Evolutionary conservation across 768 basidiomycete species (phyloP).

Genomic region (Boletus subparvulus): DNA sequence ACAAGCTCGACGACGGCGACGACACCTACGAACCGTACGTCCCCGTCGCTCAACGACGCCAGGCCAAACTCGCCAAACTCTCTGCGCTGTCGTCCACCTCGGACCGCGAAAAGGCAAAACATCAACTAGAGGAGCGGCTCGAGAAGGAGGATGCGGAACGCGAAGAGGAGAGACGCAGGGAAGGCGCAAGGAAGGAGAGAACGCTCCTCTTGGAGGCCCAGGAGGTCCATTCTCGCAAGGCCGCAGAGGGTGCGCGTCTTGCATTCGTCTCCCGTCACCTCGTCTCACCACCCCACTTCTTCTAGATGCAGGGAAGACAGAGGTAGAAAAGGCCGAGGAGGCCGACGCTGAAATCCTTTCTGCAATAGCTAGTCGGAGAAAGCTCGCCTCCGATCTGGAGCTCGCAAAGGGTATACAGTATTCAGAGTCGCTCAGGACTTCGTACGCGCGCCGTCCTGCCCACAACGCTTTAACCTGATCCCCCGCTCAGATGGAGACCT

Average conservation of each 20-base stretch:
- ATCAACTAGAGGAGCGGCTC: conserved; percentile 55
- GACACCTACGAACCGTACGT: conserved; percentile 82
- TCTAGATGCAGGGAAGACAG: conserved; percentile 83
- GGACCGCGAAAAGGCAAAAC: conserved; percentile 49
- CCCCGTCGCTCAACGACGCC: conserved; percentile 80
- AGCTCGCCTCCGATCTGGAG: conserved; percentile 90
- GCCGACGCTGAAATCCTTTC: conserved; percentile 88
- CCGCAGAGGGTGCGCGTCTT: conserved; percentile 63
- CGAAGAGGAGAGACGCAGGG: conserved; percentile 74
- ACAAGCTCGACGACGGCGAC: conserved; percentile 60
- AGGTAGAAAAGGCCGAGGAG: conserved; percentile 82
- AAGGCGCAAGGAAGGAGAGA: conserved; percentile 78
- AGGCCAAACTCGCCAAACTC: conserved; percentile 76
- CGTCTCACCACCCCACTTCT: conserved; percentile 13
- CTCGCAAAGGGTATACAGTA: conserved; percentile 92
- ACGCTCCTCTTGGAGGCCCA: conserved; percentile 92
- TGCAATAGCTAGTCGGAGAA: conserved; percentile 87
- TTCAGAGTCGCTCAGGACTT: conserved; percentile 78
- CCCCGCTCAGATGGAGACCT: conserved; percentile 73
- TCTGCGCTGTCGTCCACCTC: conserved; percentile 57
- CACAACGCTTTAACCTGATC: background rate
- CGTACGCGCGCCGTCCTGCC: conserved; percentile 46
- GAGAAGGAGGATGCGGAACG: conserved; percentile 69
- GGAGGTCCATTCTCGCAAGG: conserved; percentile 86
- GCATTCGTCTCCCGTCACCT: background rate